Conservation (phyloP, 2,329 filamentous ascomycete species). For the Rasamsonia emersonii region DNA sequence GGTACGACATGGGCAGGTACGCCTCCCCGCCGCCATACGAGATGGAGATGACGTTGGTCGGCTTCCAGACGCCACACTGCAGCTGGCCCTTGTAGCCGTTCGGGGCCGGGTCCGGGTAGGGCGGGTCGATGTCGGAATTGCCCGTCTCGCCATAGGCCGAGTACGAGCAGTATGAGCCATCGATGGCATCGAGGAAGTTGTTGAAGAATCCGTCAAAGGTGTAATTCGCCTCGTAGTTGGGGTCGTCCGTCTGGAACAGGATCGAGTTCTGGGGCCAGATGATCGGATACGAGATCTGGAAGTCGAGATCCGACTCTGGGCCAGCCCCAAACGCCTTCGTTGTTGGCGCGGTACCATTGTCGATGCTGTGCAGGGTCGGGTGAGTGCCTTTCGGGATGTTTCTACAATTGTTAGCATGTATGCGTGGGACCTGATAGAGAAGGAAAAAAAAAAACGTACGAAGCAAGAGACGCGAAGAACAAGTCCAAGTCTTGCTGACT, state of each 20-base stretch:
- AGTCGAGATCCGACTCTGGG: constrained; percentile 37
- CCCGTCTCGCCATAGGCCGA: constrained; percentile 22
- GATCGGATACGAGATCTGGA: constrained; percentile 39
- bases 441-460: constrained; percentile 9
- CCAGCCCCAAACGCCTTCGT: constrained; percentile 21
- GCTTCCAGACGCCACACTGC: constrained; percentile 37
- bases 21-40: constrained; percentile 28
- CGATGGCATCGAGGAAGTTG: constrained; percentile 42
- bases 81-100: constrained; percentile 35
- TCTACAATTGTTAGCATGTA: constrained; percentile 15
- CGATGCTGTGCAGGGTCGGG: constrained; percentile 30
- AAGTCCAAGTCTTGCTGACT: constrained; percentile 36
- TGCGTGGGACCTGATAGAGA: constrained; percentile 1
- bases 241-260: constrained; percentile 41
- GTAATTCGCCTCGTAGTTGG: constrained; percentile 30
- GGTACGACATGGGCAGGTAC: constrained; percentile 26
- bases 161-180: constrained; percentile 42
- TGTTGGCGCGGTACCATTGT: constrained; percentile 30
- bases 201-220: constrained; percentile 33
- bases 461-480: constrained; percentile 30
- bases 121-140: constrained; percentile 33
- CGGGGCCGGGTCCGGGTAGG: constrained; percentile 31
- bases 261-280: constrained; percentile 42
- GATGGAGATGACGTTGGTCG: constrained; percentile 27
- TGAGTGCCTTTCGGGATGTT: constrained; percentile 32